These are phyloP conservation scores for Tricholoma hemisulphureum DNA, from an alignment of 768 basidiomycete genomes.

Conservation along the genomic window DNA sequence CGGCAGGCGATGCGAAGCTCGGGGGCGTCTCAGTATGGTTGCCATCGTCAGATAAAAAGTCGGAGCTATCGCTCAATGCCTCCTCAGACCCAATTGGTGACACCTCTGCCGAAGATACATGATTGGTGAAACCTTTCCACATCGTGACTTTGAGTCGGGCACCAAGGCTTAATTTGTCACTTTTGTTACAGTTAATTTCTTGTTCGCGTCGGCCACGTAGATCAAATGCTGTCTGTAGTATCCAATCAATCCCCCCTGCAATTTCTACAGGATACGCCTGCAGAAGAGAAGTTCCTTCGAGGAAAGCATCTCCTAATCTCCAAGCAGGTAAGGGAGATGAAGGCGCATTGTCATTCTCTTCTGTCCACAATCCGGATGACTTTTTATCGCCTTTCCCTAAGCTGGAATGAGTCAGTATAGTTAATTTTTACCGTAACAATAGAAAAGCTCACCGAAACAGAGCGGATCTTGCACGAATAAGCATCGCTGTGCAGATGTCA, in stretches of 20 bases:
- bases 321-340: conserved; percentile 43
- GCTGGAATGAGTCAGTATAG: conserved; percentile 32
- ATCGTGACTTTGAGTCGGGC: conserved; percentile 55
- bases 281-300: conserved; percentile 63
- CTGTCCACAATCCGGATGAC: conserved; percentile 53
- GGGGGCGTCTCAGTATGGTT: conserved; percentile 45
- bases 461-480: conserved; percentile 53
- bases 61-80: conserved; percentile 27
- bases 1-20: conserved; percentile 25
- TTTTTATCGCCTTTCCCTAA: conserved; percentile 47
- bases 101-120: conserved; percentile 38
- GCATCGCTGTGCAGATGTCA: conserved; percentile 69
- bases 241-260: conserved; percentile 67
- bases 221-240: conserved; percentile 67
- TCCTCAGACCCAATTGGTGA: conserved; percentile 36
- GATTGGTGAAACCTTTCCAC: conserved; percentile 68
- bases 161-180: conserved; percentile 45
- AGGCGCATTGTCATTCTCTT: conserved; percentile 39
- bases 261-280: conserved; percentile 62
- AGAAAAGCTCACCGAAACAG: conserved; percentile 49
- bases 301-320: conserved; percentile 62
- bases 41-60: conserved; percentile 35
- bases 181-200: conserved; percentile 28
- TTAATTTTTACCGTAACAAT: background rate
- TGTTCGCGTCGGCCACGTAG: conserved; percentile 51